A percentile compares a stretch with the other conserved stretches of the same genome.
Evolutionary conservation across 2,329 filamentous ascomycete genomes (phyloP).

Genomic region (Westerdykella ornata): DNA sequence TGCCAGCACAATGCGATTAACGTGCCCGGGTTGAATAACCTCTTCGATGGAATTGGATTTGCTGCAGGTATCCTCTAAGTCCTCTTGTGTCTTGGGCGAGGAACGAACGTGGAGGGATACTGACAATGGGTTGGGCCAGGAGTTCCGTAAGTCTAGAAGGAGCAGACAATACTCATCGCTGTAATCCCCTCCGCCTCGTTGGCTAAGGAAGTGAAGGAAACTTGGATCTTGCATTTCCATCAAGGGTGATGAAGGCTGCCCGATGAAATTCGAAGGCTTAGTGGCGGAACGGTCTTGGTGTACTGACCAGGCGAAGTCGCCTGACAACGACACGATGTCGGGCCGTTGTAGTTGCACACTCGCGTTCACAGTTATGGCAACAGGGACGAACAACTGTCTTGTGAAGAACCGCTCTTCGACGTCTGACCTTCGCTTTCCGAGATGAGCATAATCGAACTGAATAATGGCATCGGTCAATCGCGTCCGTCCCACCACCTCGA

Average conservation of each 20-base stretch:
- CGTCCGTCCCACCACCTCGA: constrained; percentile 80
- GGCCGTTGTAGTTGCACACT: constrained; percentile 76
- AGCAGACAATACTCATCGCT: constrained; percentile 66
- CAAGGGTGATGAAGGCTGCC: constrained; percentile 5
- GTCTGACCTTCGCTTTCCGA: constrained; percentile 64
- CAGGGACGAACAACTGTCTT: constrained; percentile 69
- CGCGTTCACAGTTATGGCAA: constrained; percentile 86
- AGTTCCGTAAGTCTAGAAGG: constrained; percentile 77
- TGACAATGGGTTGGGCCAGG: constrained; percentile 74
- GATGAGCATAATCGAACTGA: constrained; percentile 77
- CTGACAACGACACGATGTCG: constrained; percentile 68
- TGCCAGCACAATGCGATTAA: constrained; percentile 67
- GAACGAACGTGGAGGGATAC: constrained; percentile 52
- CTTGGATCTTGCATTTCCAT: constrained; percentile 31
- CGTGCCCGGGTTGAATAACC: constrained; percentile 52
- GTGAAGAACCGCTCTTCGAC: constrained; percentile 73
- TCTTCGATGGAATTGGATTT: constrained; percentile 34
- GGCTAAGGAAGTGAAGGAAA: constrained; percentile 43
- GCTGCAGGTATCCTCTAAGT: constrained; percentile 11
- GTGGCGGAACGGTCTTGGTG: constrained; percentile 8
- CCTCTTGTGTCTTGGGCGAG: constrained; percentile 2
- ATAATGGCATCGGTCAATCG: constrained; percentile 73
- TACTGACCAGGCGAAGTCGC: constrained; percentile 59
- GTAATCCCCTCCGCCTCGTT: constrained; percentile 30
- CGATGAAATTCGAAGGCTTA: constrained; percentile 1